Evolutionary conservation across 176 grass and related monocot species (phyloP).

Genomic region (Carex scoparia): DNA sequence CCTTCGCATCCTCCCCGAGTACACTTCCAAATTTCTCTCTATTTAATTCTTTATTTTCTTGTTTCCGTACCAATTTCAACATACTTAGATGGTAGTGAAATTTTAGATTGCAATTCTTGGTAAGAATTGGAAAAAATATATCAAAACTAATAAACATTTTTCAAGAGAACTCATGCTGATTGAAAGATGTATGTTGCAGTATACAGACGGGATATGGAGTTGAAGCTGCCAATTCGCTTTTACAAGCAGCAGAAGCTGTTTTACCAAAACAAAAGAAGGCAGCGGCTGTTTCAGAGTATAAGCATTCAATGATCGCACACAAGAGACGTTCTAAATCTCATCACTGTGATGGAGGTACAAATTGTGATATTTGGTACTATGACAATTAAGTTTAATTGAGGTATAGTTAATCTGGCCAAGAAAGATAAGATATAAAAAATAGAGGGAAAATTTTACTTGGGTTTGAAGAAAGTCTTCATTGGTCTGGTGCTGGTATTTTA

Average conservation of each 20-base stretch:
- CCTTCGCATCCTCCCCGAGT: conserved; percentile 71
- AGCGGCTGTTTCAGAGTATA: conserved; percentile 71
- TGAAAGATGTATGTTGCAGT: conserved; percentile 35
- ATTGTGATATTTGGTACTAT: background rate
- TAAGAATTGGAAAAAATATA: background rate
- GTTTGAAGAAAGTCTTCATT: background rate
- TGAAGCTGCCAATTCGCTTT: conserved; percentile 44
- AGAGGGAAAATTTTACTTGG: background rate
- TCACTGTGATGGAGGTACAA: conserved; percentile 37
- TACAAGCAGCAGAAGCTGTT: conserved; percentile 54
- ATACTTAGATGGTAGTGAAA: background rate
- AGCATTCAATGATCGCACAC: conserved; percentile 54
- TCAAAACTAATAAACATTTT: background rate
- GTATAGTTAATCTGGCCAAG: background rate
- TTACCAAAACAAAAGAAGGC: conserved; percentile 83
- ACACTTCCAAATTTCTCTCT: background rate
- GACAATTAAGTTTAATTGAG: background rate
- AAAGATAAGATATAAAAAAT: background rate
- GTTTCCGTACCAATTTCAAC: background rate
- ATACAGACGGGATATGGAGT: conserved; percentile 63
- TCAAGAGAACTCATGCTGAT: background rate
- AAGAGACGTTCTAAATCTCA: conserved; percentile 55
- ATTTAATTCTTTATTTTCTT: background rate
- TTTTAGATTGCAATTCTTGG: background rate
- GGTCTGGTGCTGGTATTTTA: background rate